A percentile compares a stretch with the other conserved stretches of the same genome.
Evolutionary conservation across 768 basidiomycete genomes (phyloP).

Genomic region (Amanita exitialis): DNA sequence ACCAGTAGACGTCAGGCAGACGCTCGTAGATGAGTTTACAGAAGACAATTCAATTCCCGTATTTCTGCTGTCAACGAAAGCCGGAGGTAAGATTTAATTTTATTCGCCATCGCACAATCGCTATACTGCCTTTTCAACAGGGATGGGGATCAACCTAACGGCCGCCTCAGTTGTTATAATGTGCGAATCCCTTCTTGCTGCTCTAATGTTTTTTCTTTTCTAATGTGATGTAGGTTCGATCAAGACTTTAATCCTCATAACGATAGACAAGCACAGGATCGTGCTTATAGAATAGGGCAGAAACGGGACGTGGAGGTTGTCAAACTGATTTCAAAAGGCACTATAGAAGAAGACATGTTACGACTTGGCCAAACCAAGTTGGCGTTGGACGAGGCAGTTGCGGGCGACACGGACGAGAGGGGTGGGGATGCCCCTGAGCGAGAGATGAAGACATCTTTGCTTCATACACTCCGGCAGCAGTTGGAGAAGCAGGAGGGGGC

Average conservation of each 20-base stretch:
- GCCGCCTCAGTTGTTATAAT: constrained; percentile 94
- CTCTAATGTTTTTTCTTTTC: neutral
- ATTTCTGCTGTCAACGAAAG: constrained; percentile 88
- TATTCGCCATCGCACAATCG: neutral
- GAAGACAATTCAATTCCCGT: constrained; percentile 79
- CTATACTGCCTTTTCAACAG: constrained; percentile 14
- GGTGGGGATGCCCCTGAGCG: constrained; percentile 54
- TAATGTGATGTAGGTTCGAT: constrained; percentile 56
- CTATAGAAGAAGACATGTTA: constrained; percentile 96
- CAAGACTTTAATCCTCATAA: constrained; percentile 99
- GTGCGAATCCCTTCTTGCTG: constrained; percentile 27
- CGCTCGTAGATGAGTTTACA: constrained; percentile 92
- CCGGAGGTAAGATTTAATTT: constrained; percentile 42
- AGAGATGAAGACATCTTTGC: constrained; percentile 79
- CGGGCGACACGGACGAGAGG: constrained; percentile 60
- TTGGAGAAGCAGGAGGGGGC: constrained; percentile 47
- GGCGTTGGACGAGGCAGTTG: constrained; percentile 88
- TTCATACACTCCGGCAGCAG: constrained; percentile 78
- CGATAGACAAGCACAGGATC: constrained; percentile 94
- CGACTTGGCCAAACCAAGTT: constrained; percentile 84
- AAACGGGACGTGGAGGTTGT: constrained; percentile 91
- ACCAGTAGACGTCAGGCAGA: constrained; percentile 87
- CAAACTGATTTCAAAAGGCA: constrained; percentile 84
- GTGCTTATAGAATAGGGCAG: constrained; percentile 95
- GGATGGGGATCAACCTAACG: constrained; percentile 95